These are phyloP conservation scores for Strobilomyces confusus DNA, from an alignment of 768 basidiomycete species.

Conservation along the genomic window DNA sequence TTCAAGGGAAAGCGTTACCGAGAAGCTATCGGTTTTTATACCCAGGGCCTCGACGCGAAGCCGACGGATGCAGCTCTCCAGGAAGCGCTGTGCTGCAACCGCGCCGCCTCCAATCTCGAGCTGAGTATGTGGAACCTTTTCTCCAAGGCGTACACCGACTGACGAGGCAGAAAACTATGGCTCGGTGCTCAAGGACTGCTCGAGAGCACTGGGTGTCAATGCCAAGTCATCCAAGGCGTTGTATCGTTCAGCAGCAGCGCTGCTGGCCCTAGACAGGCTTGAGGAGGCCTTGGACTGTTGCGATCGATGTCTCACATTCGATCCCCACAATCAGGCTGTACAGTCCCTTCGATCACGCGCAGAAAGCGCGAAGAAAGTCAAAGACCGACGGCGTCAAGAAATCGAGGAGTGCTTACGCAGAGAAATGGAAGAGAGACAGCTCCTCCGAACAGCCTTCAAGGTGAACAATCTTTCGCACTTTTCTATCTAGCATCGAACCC, in stretches of 20 bases:
- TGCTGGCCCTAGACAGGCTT: constrained; percentile 66
- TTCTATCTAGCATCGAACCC: neutral
- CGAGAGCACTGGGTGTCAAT: constrained; percentile 62
- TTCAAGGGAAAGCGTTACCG: constrained; percentile 82
- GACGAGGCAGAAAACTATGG: constrained; percentile 75
- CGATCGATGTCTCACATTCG: constrained; percentile 57
- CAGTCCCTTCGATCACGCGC: constrained; percentile 46
- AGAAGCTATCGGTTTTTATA: constrained; percentile 88
- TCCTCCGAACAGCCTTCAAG: constrained; percentile 56
- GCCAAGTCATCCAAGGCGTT: constrained; percentile 73
- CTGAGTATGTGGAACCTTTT: constrained; percentile 49
- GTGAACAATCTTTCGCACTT: constrained; percentile 39
- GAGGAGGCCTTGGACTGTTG: constrained; percentile 87
- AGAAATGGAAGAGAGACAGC: constrained; percentile 49
- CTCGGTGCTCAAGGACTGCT: constrained; percentile 80
- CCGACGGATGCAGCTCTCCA: constrained; percentile 56
- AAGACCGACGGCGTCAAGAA: constrained; percentile 49
- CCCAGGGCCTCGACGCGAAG: constrained; percentile 82
- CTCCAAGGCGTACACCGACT: neutral
- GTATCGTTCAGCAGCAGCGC: constrained; percentile 78
- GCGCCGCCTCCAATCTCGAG: constrained; percentile 91
- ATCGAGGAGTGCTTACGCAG: constrained; percentile 45
- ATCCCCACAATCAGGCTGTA: constrained; percentile 54
- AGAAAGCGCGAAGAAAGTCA: constrained; percentile 42
- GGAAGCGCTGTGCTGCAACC: constrained; percentile 78